phyloP scores from a whole-genome alignment of 2,329 filamentous ascomycete species.

The Fusarium nematophilum region DNA sequence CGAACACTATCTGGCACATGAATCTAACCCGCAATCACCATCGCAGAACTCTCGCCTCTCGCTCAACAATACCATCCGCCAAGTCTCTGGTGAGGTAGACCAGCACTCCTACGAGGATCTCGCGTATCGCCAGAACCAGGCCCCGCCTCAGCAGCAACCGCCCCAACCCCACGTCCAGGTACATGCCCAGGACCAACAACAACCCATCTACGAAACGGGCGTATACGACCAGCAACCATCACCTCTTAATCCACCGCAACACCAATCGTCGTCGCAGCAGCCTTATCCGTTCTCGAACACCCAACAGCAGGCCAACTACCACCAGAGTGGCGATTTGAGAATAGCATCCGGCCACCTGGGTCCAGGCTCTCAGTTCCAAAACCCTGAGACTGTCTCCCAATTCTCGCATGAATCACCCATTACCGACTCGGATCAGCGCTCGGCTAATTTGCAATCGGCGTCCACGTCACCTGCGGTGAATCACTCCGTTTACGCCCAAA shows the following conservation, averaged over 20 bases:
- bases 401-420: slow-evolving; percentile 70
- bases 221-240: slow-evolving; percentile 53
- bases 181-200: slow-evolving; percentile 45
- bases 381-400: slow-evolving; percentile 71
- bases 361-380: slow-evolving; percentile 51
- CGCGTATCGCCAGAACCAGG: slow-evolving; percentile 53
- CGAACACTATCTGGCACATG: slow-evolving; percentile 50
- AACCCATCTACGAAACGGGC: slow-evolving; percentile 48
- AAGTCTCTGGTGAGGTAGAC: slow-evolving; percentile 59
- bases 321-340: slow-evolving; percentile 48
- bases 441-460: slow-evolving; percentile 55
- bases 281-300: slow-evolving; percentile 43
- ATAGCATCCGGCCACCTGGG: slow-evolving; percentile 51
- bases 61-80: slow-evolving; percentile 58
- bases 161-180: slow-evolving; percentile 38
- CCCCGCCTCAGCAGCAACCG: slow-evolving; percentile 45
- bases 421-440: slow-evolving; percentile 59
- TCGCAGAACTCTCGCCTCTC: slow-evolving; percentile 54
- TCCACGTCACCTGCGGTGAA: slow-evolving; percentile 58
- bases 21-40: slow-evolving; percentile 54
- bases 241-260: slow-evolving; percentile 35
- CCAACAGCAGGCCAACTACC: slow-evolving; percentile 48
- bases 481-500: slow-evolving; percentile 52
- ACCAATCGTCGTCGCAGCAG: slow-evolving; percentile 28
- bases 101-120: slow-evolving; percentile 60